A percentile compares a stretch with the other conserved stretches of the same genome.
phyloP scores from a whole-genome alignment of 257 asterid genomes.

The Solanum stenotomum region DNA sequence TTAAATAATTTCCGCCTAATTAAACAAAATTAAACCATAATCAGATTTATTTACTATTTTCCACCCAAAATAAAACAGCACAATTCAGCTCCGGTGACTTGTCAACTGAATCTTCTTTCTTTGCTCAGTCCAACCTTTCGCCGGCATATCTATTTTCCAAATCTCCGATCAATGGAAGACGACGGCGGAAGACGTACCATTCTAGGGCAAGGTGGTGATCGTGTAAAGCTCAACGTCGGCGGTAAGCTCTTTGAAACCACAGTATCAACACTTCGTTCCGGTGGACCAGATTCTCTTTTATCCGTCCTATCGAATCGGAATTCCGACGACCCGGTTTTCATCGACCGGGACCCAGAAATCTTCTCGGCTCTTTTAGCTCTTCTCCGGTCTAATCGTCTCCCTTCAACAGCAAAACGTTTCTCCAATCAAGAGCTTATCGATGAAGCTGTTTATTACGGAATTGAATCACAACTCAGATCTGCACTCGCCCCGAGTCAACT shows the following conservation, averaged over 20 bases:
- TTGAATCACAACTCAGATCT: conserved; percentile 61
- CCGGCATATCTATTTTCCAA: neutral
- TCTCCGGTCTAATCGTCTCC: conserved; percentile 83
- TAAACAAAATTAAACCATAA: too few species aligned
- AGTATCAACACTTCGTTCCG: conserved; percentile 66
- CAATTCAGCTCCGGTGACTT: neutral
- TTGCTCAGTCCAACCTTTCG: neutral
- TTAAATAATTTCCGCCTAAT: neutral
- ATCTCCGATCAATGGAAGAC: conserved; percentile 28
- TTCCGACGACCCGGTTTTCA: conserved; percentile 48
- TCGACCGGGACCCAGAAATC: conserved; percentile 94
- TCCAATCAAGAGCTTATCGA: conserved; percentile 73
- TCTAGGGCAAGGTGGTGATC: conserved; percentile 23
- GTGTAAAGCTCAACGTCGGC: conserved; percentile 90
- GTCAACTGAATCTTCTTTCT: neutral
- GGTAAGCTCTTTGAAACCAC: conserved; percentile 95
- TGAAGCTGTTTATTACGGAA: conserved; percentile 77
- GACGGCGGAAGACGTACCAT: conserved; percentile 9
- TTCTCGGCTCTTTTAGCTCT: conserved; percentile 81
- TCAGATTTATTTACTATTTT: neutral
- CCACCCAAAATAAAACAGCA: neutral
- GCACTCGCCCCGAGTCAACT: conserved; percentile 68
- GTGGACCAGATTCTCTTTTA: conserved; percentile 76
- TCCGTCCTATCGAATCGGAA: conserved; percentile 57
- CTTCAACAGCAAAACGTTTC: conserved; percentile 77